Evolutionary conservation across 169 alveolate species (phyloP), one percentile per base, ranked within the genome.

Genomic region (Toxoplasma gondii): DNA sequence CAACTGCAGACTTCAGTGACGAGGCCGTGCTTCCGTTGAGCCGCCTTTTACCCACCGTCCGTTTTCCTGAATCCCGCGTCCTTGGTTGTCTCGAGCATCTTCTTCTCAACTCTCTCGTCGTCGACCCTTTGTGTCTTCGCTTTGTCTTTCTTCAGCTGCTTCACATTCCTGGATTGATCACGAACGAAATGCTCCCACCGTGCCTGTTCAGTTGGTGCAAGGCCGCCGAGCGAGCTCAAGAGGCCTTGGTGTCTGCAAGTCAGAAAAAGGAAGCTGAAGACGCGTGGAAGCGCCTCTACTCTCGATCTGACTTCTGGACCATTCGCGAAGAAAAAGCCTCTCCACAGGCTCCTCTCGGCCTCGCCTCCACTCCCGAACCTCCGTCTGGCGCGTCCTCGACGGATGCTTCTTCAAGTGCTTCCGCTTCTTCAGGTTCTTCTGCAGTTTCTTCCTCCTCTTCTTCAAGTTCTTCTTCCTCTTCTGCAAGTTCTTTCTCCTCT

Each of bases 91-190:
- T 49, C 58, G 22, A 49, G 58, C 58, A 17, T 49, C 27, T 49
- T 49, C 58, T 49, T 12, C 22, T 9, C 58, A 17, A 0, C 58
- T 49, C 58, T 49, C 58, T 49, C 58, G 58, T 49, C 58, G 10
- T 49, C 22, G 0, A 0, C 22, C 0, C 58, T 49, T 49, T 17
- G 27, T 49, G 27, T 49, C 58, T 0, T 17, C 16, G 58, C 58
- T 27, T 17, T 74, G 9, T 74, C 44, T 74, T n/a, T 74, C 34
- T 74, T 74, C 93, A 91, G 93, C 88, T 91, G 93, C 93, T 91
- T 69, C 93, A 91, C 36, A n/a, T 91, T 7, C 93, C 93, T 29
- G 93, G 93, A 43, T 80, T 91, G 88, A 91, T 91, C 34, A 69
- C 49, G 49, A 83, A 58, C 49, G 93, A 91, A 39, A 38, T 44